Conservation (phyloP, 495 filamentous ascomycete species). For the Trichoderma orchidacearum region DNA sequence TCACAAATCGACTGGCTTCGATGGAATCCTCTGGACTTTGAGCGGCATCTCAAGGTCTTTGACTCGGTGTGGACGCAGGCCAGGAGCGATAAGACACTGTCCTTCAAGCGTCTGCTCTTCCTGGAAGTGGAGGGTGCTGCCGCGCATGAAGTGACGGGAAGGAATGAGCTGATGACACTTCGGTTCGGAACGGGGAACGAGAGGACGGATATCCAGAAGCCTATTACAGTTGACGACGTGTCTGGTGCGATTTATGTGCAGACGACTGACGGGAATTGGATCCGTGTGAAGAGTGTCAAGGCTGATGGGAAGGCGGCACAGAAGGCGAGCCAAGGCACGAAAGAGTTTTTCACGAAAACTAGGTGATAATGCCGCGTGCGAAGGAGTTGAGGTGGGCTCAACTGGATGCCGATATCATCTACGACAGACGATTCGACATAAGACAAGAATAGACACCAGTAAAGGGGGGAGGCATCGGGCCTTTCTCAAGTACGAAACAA, state of each 20-base stretch:
- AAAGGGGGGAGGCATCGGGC: no score
- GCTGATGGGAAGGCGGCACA: conserved; percentile 16
- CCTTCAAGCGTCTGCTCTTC: conserved; percentile 16
- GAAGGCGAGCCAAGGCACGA: conserved; percentile 1
- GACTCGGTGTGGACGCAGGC: conserved; percentile 13
- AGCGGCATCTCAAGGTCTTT: conserved; percentile 2
- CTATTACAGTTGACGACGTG: not conserved
- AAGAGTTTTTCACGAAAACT: not conserved
- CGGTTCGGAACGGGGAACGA: not conserved
- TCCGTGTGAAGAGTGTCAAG: conserved; percentile 15
- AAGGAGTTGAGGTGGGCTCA: not conserved
- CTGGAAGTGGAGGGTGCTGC: conserved; percentile 1
- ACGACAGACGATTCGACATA: no score
- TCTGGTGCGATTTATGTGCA: not conserved
- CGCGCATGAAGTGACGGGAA: not conserved
- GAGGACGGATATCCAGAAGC: not conserved
- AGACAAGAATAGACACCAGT: no score
- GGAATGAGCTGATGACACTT: not conserved
- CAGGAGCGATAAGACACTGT: not conserved
- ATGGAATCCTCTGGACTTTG: conserved; percentile 3
- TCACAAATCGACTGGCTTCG: conserved; percentile 14
- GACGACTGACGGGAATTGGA: conserved; percentile 3
- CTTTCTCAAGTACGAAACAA: no score
- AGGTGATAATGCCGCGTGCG: no score
- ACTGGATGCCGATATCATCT: no score